Evolutionary conservation across 2,329 filamentous ascomycete genomes (phyloP).

Genomic region (Pseudocercospora fuligena): DNA sequence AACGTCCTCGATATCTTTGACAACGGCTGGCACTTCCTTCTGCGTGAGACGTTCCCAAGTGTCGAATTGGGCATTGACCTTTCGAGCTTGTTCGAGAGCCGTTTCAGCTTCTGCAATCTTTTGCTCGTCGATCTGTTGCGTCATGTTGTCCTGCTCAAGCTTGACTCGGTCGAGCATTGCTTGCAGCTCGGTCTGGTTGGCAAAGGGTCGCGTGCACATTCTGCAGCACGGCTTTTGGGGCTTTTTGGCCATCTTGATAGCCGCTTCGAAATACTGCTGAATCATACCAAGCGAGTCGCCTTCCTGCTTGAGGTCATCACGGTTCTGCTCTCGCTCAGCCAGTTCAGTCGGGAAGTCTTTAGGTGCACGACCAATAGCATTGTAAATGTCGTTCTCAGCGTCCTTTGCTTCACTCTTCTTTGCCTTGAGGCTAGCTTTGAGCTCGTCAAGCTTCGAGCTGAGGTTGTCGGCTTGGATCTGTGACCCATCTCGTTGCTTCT

Average conservation of each 20-base stretch:
- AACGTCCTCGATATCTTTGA: slow-evolving; percentile 62
- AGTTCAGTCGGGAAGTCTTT: slow-evolving; percentile 57
- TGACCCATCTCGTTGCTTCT: slow-evolving; percentile 72
- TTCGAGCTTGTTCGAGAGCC: slow-evolving; percentile 55
- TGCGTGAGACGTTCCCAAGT: slow-evolving; percentile 70
- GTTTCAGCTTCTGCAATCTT: slow-evolving; percentile 61
- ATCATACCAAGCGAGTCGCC: slow-evolving; percentile 31
- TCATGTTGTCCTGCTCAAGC: slow-evolving; percentile 29
- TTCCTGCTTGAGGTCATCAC: slow-evolving; percentile 68
- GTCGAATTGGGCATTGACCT: slow-evolving; percentile 72
- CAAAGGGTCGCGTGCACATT: slow-evolving; percentile 74
- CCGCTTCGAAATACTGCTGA: slow-evolving; percentile 33
- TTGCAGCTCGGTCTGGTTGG: slow-evolving; percentile 63
- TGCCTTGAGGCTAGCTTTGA: slow-evolving; percentile 67
- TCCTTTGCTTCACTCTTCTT: slow-evolving; percentile 64
- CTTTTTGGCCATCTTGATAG: slow-evolving; percentile 55
- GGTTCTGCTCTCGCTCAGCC: slow-evolving; percentile 47
- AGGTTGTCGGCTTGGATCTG: slow-evolving; percentile 73
- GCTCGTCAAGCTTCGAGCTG: slow-evolving; percentile 71
- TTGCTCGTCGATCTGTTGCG: slow-evolving; percentile 15
- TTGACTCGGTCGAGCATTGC: slow-evolving; percentile 70
- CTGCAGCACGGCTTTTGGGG: slow-evolving; percentile 70
- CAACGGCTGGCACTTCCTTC: slow-evolving; percentile 70
- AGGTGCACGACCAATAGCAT: slow-evolving; percentile 52
- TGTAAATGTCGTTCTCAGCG: slow-evolving; percentile 59